Base-by-base conservation (phyloP, 345 rosid genomes). In the Eucalyptus urophylla region DNA sequence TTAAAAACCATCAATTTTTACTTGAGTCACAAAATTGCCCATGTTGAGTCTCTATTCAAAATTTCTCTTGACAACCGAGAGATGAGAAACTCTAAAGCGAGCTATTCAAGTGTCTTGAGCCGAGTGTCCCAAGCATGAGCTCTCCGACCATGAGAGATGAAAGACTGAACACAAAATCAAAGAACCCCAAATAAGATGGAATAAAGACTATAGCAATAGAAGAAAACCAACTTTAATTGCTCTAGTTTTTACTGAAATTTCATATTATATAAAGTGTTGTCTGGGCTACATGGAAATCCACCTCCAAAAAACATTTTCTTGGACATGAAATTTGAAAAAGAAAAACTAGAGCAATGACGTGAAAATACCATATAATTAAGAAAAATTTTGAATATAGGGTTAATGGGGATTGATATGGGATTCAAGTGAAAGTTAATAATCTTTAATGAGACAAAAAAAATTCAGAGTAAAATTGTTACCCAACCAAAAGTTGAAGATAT, bases 371-470 rank as follows among this genome's bases (percentile, higher is more conserved):
- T 24, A 24, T 56, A 24, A 56, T 6, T 22, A 24, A 56, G 6
- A 24, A 24, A 22, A 10, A 1, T 2, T 24, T 56, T 56, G 6
- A 22, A 24, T 1, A 3, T 1, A 56, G 29, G 13, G 0, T 56
- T 56, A 24, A 24, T 22, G 29, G 29, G 62, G 21, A 10, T 24
- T 22, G 29, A 56, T 56, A 56, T 24, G 62, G 29, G 62, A 56
- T 24, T 24, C 14, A 10, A 56, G 29, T 56, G 13, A 53, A 19
- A 53, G 6, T 56, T 56, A 24, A 2, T 56, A 56, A 4, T 5
- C 24, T 56, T 56, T 56, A 9, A 22, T 56, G 3, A 56, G 62
- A 56, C 29, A 24, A 56, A 56, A 53, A 50, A 51, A 51, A 53
- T 53, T 19, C 1, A 53, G 58, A 1, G 58, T 53, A 53, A 5